phyloP scores from a whole-genome alignment of 345 rosid genomes.

The Psidium friedrichsthalianum region DNA sequence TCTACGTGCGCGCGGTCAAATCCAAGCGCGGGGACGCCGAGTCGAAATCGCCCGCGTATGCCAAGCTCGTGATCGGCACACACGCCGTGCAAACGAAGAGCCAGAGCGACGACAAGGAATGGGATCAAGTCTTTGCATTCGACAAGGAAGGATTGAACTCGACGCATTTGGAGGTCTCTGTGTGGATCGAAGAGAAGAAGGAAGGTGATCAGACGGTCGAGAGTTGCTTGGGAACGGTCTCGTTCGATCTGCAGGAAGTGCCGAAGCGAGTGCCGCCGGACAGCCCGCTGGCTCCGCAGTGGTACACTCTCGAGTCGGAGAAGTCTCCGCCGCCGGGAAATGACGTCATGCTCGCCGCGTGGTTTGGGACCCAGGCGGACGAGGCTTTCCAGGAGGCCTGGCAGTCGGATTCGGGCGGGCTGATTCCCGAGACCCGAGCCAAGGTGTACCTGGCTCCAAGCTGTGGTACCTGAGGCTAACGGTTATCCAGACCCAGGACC shows the following conservation, averaged over 20 bases:
- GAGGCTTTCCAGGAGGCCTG: constrained; percentile 96
- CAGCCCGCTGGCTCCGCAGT: constrained; percentile 88
- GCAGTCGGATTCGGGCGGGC: constrained; percentile 96
- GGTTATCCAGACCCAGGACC: constrained; percentile 94
- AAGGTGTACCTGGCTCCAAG: constrained; percentile 81
- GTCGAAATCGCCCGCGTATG: constrained; percentile 28
- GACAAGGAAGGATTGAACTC: constrained; percentile 78
- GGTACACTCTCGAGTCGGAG: constrained; percentile 80
- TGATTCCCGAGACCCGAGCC: constrained; percentile 79
- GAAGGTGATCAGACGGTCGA: constrained; percentile 40
- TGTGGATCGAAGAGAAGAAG: constrained; percentile 63
- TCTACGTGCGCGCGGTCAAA: constrained; percentile 63
- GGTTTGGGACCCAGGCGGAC: constrained; percentile 90
- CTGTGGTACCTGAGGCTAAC: constrained; percentile 94
- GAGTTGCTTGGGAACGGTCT: constrained; percentile 66
- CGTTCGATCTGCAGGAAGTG: constrained; percentile 83
- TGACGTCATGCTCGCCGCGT: constrained; percentile 90
- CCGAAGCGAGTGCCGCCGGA: constrained; percentile 86
- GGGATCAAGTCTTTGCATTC: constrained; percentile 92
- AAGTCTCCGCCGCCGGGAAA: constrained; percentile 43
- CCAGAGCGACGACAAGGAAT: constrained; percentile 49
- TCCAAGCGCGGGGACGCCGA: constrained; percentile 39
- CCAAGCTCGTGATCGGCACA: constrained; percentile 78
- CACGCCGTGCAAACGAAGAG: constrained; percentile 61
- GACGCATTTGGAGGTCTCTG: constrained; percentile 55